A percentile compares a stretch with the other conserved stretches of the same genome.
These are phyloP conservation scores for Phytophthora podocarpi DNA, from an alignment of 352 stramenopile species.

Conservation along the genomic window DNA sequence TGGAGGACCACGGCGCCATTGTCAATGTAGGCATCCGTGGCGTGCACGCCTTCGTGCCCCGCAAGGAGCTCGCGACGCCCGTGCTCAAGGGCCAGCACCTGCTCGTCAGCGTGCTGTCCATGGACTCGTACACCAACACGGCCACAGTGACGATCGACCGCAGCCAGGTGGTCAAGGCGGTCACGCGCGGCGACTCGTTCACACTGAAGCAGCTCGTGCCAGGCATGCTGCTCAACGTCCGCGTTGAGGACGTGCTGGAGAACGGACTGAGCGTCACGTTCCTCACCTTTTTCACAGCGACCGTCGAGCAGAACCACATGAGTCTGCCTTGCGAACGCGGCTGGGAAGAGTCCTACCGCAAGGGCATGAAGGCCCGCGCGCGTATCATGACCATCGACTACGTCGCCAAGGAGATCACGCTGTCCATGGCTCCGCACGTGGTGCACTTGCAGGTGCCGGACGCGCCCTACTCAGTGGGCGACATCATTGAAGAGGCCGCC, in stretches of 20 bases:
- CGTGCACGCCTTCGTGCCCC: slow-evolving; percentile 76
- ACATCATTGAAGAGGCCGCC: slow-evolving; percentile 69
- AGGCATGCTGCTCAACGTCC: slow-evolving; percentile 93
- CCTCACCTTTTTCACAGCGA: slow-evolving; percentile 88
- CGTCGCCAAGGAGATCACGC: slow-evolving; percentile 70
- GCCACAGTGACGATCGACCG: slow-evolving; percentile 70
- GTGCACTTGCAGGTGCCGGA: slow-evolving; percentile 78
- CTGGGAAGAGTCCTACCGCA: slow-evolving; percentile 81
- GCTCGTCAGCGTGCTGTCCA: slow-evolving; percentile 64
- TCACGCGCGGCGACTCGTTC: slow-evolving; percentile 85
- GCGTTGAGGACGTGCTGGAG: slow-evolving; percentile 89
- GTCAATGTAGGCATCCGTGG: slow-evolving; percentile 90
- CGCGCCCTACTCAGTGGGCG: slow-evolving; percentile 60
- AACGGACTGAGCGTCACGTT: slow-evolving; percentile 90
- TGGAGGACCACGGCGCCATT: slow-evolving; percentile 95
- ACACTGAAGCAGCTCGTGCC: slow-evolving; percentile 90
- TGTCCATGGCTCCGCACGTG: slow-evolving; percentile 90
- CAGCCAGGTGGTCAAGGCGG: slow-evolving; percentile 69
- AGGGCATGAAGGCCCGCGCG: slow-evolving; percentile 84
- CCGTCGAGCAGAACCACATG: slow-evolving; percentile 91
- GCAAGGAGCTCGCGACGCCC: slow-evolving; percentile 64
- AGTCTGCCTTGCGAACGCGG: slow-evolving; percentile 76
- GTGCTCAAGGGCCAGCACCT: slow-evolving; percentile 68
- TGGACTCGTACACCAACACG: slow-evolving; percentile 84
- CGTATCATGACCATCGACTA: slow-evolving; percentile 86